Evolutionary conservation across 306 rosid species (phyloP), one percentile per base, ranked within the genome.

Genomic region (Rosa chinensis): DNA sequence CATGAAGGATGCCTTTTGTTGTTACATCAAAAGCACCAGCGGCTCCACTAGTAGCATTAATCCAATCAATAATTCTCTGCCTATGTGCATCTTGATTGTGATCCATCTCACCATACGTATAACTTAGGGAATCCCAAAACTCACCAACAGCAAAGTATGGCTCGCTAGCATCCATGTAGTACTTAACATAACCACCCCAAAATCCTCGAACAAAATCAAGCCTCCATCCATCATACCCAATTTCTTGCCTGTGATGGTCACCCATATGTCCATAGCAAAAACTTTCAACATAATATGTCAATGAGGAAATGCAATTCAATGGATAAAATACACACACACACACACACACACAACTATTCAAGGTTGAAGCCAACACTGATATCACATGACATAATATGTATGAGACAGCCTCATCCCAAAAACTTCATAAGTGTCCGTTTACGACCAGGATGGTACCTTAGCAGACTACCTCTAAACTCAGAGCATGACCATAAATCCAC

Each of bases 181-280:
- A 97, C 88, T 89, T 93, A 62, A 96, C 92, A 82, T 96, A 96
- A 77, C 99, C 99, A 77, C 99, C 99, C 99, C 99, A 96, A 87
- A 96, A 96, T 71, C 99, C 99, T 84, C 97, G 88, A 35, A 70
- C 97, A 88, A 91, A 96, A 90, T 96, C 99, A 81, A 96, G 99
- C 88, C 99, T 88, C 99, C 99, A 96, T 69, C 99, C 99, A 75
- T 91, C 98, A 74, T 90, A 96, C 72, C 99, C 99, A 53, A 96
- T 90, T 82, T 96, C 99, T 37, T 93, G 16, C 91, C 99, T 95
- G 92, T 75, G 67, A 70, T 18, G 13, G 52, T 63, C 79, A 85
- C 77, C 21, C 43, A 58, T 40, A 56, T 28, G 23, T 17, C 32
- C 18, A 43, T 66, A 75, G 64, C 23, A 77, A 48, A 74, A 76